Evolutionary conservation across 1,284 basidiomycete genomes (phyloP).

Genomic region (Flammula alnicola): DNA sequence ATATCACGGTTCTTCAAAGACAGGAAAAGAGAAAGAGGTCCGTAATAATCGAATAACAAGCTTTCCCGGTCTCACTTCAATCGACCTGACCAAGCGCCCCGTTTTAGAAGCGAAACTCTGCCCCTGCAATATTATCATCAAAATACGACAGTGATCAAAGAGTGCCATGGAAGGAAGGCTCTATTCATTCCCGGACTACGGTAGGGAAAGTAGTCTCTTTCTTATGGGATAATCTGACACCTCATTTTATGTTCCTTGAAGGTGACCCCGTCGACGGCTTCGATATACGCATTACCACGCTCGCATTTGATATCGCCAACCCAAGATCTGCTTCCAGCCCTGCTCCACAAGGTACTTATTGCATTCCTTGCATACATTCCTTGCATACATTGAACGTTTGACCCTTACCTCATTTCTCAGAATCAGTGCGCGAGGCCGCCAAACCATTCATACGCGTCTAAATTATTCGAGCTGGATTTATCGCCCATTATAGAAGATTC

Average conservation of each 20-base stretch:
- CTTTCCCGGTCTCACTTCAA: too few species aligned
- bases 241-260: background rate
- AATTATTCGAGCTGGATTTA: conserved; percentile 31
- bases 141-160: conserved; percentile 1
- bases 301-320: conserved; percentile 14
- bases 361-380: background rate
- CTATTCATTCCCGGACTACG: background rate
- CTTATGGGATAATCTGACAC: background rate
- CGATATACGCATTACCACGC: conserved; percentile 11
- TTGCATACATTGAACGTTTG: background rate
- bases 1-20: background rate
- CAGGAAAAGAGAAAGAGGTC: conserved; percentile 16
- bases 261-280: conserved; percentile 5
- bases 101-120: conserved; percentile 26
- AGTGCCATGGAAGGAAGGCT: too few species aligned
- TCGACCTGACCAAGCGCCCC: too few species aligned
- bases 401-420: conserved; percentile 7
- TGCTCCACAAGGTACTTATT: conserved; percentile 14
- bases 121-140: conserved; percentile 19
- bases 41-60: too few species aligned
- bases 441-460: conserved; percentile 26
- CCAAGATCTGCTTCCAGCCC: conserved; percentile 3
- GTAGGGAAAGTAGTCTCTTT: background rate
- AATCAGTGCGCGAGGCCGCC: conserved; percentile 15
- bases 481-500: conserved; percentile 37